Percentiles rank a stretch among this genome's conserved stretches.
Evolutionary conservation across 805 yeast genomes (phyloP).

Genomic region (Candida lessepsii): DNA sequence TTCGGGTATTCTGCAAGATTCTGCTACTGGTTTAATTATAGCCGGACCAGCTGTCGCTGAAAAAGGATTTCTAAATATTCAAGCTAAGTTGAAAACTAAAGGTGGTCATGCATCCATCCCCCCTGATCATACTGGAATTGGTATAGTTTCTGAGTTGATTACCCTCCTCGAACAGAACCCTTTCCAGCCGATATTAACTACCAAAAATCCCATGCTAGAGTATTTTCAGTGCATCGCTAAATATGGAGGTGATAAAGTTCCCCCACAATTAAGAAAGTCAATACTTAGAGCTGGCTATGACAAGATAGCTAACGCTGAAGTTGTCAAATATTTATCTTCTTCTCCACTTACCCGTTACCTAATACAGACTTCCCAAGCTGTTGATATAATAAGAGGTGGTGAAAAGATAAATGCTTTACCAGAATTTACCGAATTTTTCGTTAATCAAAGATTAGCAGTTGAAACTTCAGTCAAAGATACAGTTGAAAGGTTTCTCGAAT

Average conservation of each 20-base stretch:
- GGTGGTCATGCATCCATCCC: conserved; percentile 87
- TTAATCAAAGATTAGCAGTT: conserved; percentile 37
- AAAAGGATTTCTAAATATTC: conserved; percentile 46
- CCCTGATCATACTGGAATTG: conserved; percentile 79
- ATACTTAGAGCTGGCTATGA: conserved; percentile 38
- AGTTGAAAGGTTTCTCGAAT: conserved; percentile 18
- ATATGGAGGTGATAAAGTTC: conserved; percentile 31
- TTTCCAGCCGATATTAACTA: conserved; percentile 45
- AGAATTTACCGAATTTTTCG: conserved; percentile 26
- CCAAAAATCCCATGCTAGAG: conserved; percentile 58
- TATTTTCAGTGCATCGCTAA: conserved; percentile 64
- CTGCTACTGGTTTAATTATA: conserved; percentile 50
- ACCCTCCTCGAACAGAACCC: conserved; percentile 56
- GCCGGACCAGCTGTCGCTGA: conserved; percentile 51
- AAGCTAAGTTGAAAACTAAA: conserved; percentile 51
- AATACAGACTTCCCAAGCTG: conserved; percentile 33
- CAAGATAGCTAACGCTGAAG: conserved; percentile 17
- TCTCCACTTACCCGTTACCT: conserved; percentile 25
- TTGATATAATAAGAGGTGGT: conserved; percentile 35
- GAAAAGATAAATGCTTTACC: conserved; percentile 43
- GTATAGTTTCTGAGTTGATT: conserved; percentile 62
- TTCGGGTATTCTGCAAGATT: conserved; percentile 37
- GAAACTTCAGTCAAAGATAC: conserved; percentile 27
- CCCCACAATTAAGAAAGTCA: conserved; percentile 23
- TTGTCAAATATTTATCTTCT: conserved; percentile 18